Evolutionary conservation across 257 asterid genomes (phyloP).

Genomic region (Lavandula angustifolia): DNA sequence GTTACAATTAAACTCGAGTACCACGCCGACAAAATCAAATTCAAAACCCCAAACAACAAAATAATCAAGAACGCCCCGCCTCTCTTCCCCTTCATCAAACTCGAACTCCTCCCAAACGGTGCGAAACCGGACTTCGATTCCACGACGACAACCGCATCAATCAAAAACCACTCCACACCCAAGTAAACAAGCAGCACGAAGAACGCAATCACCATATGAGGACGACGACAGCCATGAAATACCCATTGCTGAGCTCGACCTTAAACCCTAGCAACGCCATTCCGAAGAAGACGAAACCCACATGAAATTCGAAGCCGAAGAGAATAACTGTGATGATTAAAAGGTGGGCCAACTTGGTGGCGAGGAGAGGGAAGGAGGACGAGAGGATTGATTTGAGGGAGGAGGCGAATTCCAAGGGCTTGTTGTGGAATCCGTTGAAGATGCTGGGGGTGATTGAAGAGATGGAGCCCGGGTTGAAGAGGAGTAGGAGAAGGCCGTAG

Average conservation of each 20-base stretch:
- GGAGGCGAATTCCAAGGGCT: neutral
- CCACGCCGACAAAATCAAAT: conserved; percentile 34
- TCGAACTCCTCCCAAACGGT: conserved; percentile 57
- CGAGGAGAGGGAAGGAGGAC: conserved; percentile 49
- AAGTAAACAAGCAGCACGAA: conserved; percentile 33
- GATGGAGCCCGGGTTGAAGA: conserved; percentile 3
- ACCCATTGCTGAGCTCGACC: conserved; percentile 27
- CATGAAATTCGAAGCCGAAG: neutral
- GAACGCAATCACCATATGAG: neutral
- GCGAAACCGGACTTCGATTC: conserved; percentile 70
- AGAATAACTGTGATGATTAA: conserved; percentile 15
- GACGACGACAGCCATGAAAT: conserved; percentile 24
- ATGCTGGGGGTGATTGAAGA: neutral
- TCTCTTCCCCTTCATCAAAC: conserved; percentile 56
- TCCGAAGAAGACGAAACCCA: conserved; percentile 4
- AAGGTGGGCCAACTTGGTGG: conserved; percentile 27
- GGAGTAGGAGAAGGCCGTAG: conserved; percentile 18
- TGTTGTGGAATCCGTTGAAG: neutral
- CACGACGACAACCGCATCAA: conserved; percentile 50
- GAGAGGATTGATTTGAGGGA: neutral
- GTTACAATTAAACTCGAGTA: conserved; percentile 17
- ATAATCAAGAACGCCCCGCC: conserved; percentile 40
- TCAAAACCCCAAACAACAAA: conserved; percentile 24
- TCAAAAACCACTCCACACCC: conserved; percentile 50
- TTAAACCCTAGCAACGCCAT: conserved; percentile 38